Evolutionary conservation across 306 rosid species (phyloP).

Genomic region (Dalbergia oliveri): DNA sequence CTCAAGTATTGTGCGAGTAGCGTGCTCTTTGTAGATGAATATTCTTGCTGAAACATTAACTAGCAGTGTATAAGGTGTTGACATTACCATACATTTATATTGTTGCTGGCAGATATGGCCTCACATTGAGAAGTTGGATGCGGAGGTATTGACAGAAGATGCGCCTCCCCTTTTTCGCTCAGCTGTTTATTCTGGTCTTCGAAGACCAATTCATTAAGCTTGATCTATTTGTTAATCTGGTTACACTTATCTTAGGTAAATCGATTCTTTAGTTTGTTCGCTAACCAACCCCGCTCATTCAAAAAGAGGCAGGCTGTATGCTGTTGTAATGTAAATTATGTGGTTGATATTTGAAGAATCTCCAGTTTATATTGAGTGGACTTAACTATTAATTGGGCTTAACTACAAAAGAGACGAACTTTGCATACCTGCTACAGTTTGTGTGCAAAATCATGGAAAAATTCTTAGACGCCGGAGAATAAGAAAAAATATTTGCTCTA

Average conservation of each 20-base stretch:
- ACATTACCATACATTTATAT: conserved; percentile 15
- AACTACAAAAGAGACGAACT: not conserved
- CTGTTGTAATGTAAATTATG: conserved; percentile 48
- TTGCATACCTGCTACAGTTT: conserved; percentile 14
- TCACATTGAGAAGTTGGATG: conserved; percentile 82
- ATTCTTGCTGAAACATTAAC: not conserved
- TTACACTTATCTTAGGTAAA: not conserved
- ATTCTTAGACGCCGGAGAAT: too few relatives aligned
- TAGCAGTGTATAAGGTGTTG: not conserved
- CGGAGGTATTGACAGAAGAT: conserved; percentile 71
- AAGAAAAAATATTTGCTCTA: too few relatives aligned
- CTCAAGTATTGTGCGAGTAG: conserved; percentile 8
- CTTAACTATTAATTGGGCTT: conserved; percentile 30
- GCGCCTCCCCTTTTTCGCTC: conserved; percentile 72
- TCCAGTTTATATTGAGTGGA: conserved; percentile 38
- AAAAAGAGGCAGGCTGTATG: conserved; percentile 36
- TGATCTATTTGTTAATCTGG: conserved; percentile 39
- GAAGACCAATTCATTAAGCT: conserved; percentile 57
- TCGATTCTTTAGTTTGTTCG: conserved; percentile 44
- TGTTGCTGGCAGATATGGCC: conserved; percentile 85
- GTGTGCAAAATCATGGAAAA: too few relatives aligned
- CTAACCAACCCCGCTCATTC: conserved; percentile 31
- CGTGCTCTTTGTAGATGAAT: not conserved
- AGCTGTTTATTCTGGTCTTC: conserved; percentile 77
- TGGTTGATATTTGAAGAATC: conserved; percentile 26